Conservation (phyloP, 345 rosid genomes). For the Populus euphratica region DNA sequence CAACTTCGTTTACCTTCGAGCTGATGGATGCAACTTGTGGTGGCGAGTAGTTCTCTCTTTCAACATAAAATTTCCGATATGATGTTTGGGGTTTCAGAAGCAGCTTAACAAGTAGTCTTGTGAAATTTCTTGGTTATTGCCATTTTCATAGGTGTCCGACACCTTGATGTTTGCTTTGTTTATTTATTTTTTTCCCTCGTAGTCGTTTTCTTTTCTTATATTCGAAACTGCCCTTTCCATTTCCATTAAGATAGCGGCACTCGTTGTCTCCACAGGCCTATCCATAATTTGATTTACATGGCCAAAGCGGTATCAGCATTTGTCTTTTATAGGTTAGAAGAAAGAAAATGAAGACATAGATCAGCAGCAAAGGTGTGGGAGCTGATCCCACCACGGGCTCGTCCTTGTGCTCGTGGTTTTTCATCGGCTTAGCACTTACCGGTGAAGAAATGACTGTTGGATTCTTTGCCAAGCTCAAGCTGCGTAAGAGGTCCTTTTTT, state of each 20-base stretch:
- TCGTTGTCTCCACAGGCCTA: background rate
- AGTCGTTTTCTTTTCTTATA: background rate
- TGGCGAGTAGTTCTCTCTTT: background rate
- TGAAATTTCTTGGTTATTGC: background rate
- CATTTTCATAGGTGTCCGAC: background rate
- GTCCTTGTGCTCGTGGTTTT: background rate
- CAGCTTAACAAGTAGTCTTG: constrained; percentile 7
- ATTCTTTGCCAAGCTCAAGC: background rate
- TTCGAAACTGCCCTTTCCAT: background rate
- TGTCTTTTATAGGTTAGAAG: background rate
- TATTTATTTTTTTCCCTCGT: background rate
- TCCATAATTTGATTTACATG: background rate
- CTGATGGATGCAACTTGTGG: background rate
- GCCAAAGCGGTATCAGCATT: background rate
- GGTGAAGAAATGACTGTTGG: background rate
- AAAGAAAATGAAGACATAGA: background rate
- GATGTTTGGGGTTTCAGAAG: background rate
- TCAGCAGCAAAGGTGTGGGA: background rate
- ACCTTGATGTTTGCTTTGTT: background rate
- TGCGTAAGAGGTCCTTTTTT: background rate
- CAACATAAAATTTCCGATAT: background rate
- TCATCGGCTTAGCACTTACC: background rate
- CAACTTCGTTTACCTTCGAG: constrained; percentile 48
- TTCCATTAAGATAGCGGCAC: background rate
- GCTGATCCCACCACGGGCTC: background rate